Base-by-base conservation (phyloP, 108 stramenopile species). In the Nitzschia putrida region DNA sequence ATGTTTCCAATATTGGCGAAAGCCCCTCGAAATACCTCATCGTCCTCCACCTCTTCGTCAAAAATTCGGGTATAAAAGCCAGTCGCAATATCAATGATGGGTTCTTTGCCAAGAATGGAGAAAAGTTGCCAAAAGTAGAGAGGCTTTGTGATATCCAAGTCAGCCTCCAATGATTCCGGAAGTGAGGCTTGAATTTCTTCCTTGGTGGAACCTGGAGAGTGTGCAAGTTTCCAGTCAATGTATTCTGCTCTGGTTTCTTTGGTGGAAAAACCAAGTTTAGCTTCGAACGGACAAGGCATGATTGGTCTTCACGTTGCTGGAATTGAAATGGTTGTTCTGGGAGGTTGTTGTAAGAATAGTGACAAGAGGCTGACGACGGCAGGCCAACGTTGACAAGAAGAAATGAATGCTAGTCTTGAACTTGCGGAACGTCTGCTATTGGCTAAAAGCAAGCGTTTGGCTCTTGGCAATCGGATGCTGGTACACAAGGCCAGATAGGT, bases 41-140 rank as follows among this genome's bases (percentile, higher is more conserved):
- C 63, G 37, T 64, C 53, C 8, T 34, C 23, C 51, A 66, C 68
- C 14, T 16, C 14, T 4, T 2, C 3, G 9, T 54, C 47, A 52
- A 52, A 77, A 21, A 77, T 57, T 14, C 60, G 61, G 12, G 57
- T 23, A 29, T 77, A 77, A 49, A 77, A 77, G 42, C 53, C 54
- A 9, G 55, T 61, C 13, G 56, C 51, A 21, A 77, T 51, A 7
- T 42, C 53, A 41, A 77, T 20, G 3, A 77, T 51, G 8, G 76
- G 76, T 8, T 77, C 45, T 7, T 47, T 39, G 20, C 76, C 76
- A 39, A 60, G 56, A 11, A 77, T 23, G 20, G 49, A 53, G 40
- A 60, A 70, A 12, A 77, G 20, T 52, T 77, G 76, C 76, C 76
- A 77, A 65, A 77, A 77, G 39, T 64, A 77, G 18, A 77, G 38